Percentiles rank a stretch among this genome's conserved stretches.
phyloP scores from a whole-genome alignment of 2,329 filamentous ascomycete genomes.

The Aspergillus spinulosporus region DNA sequence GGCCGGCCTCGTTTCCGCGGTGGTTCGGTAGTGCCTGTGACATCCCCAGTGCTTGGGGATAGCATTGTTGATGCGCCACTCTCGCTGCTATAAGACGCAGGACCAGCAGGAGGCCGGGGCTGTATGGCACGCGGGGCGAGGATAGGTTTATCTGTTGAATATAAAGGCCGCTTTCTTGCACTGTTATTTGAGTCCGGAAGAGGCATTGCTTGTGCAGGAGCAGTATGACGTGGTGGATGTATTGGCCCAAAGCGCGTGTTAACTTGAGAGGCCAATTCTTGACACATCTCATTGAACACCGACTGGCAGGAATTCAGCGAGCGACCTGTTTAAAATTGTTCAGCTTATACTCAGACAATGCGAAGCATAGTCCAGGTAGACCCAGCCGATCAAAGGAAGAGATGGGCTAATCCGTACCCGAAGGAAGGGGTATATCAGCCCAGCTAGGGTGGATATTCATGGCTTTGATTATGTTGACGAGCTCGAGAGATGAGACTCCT shows the following conservation, averaged over 20 bases:
- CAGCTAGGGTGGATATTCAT: constrained; percentile 39
- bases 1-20: constrained; percentile 46
- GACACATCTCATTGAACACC: constrained; percentile 38
- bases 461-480: constrained; percentile 42
- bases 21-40: constrained; percentile 31
- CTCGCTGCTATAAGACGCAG: constrained; percentile 37
- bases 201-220: constrained; percentile 22
- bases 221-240: constrained; percentile 27
- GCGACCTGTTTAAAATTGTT: constrained; percentile 34
- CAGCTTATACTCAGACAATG: constrained; percentile 14
- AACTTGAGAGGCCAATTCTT: constrained; percentile 23
- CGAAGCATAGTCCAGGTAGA: constrained; percentile 6
- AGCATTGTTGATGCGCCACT: constrained; percentile 35
- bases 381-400: not conserved
- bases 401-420: constrained; percentile 35
- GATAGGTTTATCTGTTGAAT: constrained; percentile 31
- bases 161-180: constrained; percentile 36
- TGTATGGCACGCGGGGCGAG: constrained; percentile 41
- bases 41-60: constrained; percentile 35
- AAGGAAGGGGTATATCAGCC: constrained; percentile 45
- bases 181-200: constrained; percentile 27
- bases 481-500: constrained; percentile 37
- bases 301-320: constrained; percentile 41
- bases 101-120: constrained; percentile 39
- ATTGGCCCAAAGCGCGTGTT: constrained; percentile 18